These are phyloP conservation scores for Podospora sp. DNA, from an alignment of 495 filamentous ascomycete genomes.

Conservation along the genomic window DNA sequence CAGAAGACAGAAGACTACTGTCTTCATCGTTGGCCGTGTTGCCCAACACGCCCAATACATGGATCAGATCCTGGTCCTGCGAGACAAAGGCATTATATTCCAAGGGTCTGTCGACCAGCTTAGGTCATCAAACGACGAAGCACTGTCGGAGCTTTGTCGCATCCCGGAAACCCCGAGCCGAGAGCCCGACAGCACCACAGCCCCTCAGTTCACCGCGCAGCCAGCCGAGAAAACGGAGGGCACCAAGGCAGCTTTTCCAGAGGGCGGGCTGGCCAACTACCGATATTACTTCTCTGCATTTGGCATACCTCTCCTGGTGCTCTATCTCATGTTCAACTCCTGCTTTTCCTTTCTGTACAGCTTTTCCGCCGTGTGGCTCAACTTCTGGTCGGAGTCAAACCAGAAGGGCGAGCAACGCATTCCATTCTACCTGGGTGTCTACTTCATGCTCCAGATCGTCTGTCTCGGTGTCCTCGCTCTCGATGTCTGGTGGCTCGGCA, in stretches of 20 bases:
- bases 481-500: slow-evolving; percentile 25
- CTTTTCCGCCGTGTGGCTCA: slow-evolving; percentile 45
- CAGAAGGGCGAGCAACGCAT: slow-evolving; percentile 10
- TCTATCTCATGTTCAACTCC: slow-evolving; percentile 27
- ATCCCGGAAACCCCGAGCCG: neutral
- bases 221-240: neutral
- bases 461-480: slow-evolving; percentile 33
- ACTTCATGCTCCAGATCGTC: slow-evolving; percentile 31
- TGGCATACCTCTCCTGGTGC: slow-evolving; percentile 24
- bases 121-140: neutral
- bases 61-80: neutral
- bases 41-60: neutral
- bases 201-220: neutral
- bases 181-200: neutral
- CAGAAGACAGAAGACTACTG: neutral
- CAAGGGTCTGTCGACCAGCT: neutral
- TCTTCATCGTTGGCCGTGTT: neutral
- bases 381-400: slow-evolving; percentile 33
- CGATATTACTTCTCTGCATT: slow-evolving; percentile 44
- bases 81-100: neutral
- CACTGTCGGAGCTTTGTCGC: neutral
- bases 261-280: slow-evolving; percentile 23
- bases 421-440: slow-evolving; percentile 28
- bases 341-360: slow-evolving; percentile 38
- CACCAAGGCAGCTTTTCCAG: neutral